These are phyloP conservation scores for Colletotrichum sp. DNA, from an alignment of 2,329 filamentous ascomycete species.

Conservation along the genomic window DNA sequence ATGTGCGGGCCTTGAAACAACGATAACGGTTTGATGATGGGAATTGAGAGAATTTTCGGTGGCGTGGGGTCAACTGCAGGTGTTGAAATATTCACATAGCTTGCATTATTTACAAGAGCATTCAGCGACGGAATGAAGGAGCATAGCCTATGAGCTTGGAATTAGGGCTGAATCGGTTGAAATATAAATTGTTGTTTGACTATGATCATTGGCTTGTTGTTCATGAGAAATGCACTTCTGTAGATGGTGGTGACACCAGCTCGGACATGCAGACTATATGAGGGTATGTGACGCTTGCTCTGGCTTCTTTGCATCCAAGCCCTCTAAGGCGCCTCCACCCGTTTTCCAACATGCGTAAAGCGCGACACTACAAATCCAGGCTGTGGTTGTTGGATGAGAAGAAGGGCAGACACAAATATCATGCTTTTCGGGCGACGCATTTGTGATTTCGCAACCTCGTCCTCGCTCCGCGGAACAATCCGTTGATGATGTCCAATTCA, in stretches of 20 bases:
- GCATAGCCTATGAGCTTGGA: not conserved
- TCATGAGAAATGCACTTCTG: not conserved
- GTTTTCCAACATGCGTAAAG: not conserved
- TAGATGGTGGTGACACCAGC: not conserved
- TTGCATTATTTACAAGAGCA: too few relatives aligned
- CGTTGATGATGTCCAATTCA: not conserved
- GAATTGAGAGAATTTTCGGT: too few relatives aligned
- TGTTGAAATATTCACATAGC: too few relatives aligned
- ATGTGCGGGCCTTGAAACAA: too few relatives aligned
- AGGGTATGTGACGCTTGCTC: rapidly evolving
- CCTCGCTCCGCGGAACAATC: too few relatives aligned
- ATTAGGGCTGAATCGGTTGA: not conserved
- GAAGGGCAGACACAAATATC: not conserved
- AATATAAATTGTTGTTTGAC: not conserved
- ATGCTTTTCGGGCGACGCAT: not conserved
- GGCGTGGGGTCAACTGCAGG: too few relatives aligned
- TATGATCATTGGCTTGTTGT: not conserved
- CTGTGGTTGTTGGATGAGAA: not conserved
- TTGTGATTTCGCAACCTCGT: too few relatives aligned
- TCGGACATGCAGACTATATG: rapidly evolving
- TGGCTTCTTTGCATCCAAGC: not conserved
- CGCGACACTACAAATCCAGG: not conserved
- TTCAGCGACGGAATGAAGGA: rapidly evolving
- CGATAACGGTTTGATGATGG: too few relatives aligned
- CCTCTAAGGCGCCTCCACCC: too few relatives aligned